phyloP scores from a whole-genome alignment of 768 basidiomycete species.

The Trametes cinnabarina region DNA sequence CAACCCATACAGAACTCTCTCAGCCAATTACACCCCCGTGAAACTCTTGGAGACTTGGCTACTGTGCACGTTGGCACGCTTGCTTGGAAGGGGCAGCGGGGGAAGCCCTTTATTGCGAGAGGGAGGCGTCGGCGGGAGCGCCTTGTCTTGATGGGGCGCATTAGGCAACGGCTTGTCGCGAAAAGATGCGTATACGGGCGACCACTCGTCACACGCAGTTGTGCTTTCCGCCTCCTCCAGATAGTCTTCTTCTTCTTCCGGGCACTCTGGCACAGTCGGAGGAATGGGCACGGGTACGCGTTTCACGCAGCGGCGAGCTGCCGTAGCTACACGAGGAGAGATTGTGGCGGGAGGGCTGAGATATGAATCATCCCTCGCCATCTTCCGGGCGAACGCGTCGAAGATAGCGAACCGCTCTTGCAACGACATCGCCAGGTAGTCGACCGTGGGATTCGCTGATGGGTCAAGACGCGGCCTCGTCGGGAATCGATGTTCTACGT shows the following conservation, averaged over 20 bases:
- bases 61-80: no score
- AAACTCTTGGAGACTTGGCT: no score
- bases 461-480: neutral
- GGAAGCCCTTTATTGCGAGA: neutral
- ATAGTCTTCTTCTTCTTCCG: slow-evolving; percentile 6
- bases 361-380: neutral
- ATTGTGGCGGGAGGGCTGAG: neutral
- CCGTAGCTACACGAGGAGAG: neutral
- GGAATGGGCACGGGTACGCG: slow-evolving; percentile 5
- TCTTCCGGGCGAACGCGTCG: slow-evolving; percentile 2
- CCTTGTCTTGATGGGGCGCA: neutral
- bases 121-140: slow-evolving; percentile 4
- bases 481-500: neutral
- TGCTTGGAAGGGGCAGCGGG: neutral
- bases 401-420: slow-evolving; percentile 11
- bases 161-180: slow-evolving; percentile 5
- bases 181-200: neutral
- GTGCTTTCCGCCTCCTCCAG: slow-evolving; percentile 11
- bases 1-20: no score
- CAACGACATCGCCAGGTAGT: neutral
- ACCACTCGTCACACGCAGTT: slow-evolving; percentile 5
- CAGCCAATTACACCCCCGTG: no score
- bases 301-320: slow-evolving; percentile 11
- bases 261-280: slow-evolving; percentile 4
- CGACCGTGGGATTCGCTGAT: neutral